Base-by-base conservation (phyloP, 2,329 filamentous ascomycete species). In the Verticillium longisporum region DNA sequence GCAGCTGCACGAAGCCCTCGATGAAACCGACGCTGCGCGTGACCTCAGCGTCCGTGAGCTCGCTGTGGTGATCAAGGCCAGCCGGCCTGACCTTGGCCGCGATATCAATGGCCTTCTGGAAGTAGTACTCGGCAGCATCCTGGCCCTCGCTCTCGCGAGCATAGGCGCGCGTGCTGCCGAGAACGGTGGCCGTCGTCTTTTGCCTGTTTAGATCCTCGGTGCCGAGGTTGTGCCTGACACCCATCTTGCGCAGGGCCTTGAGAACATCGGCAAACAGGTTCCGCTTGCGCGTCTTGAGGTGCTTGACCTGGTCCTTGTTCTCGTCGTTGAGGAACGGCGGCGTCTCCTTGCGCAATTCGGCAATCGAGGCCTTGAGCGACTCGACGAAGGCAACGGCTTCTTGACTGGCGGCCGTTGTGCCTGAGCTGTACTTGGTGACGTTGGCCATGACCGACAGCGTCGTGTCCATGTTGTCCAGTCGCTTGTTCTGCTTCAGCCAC, bases 201-300 rank as follows among this genome's bases (percentile, higher is more conserved):
- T 99, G 95, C 59, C 86, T 85, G 45, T 83, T 82, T 18, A 98
- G 79, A 54, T 88, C 80, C 69, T 90, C 86, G 14, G 86, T 87
- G 65, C 89, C 87, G 15, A 96, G 80, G 70, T 97, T 97, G 59
- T 88, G 87, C 68, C 88, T 89, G 68, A 99, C 85, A 4, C 95
- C 95, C 94, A 99, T 98, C 61, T 88, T 85, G 38, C 92, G 87
- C 33, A 97, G 78, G 26, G 88, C 85, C 69, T 91, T 93, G 65
- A 99, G 78, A 0, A 90, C 93, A 67, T 98, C 94, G 1, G 92
- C 90, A 68, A 96, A 95, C 14, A 98, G 83, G 67, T 92, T 93
- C 54, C 92, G 87, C 76, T 99, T 99, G 68, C 91, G 85, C 2
- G 86, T 87, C 78, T 97, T 98, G 66, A 98, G 85, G 72, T 97